phyloP scores from a whole-genome alignment of 331 rosid species.

The Ulmus americana region DNA sequence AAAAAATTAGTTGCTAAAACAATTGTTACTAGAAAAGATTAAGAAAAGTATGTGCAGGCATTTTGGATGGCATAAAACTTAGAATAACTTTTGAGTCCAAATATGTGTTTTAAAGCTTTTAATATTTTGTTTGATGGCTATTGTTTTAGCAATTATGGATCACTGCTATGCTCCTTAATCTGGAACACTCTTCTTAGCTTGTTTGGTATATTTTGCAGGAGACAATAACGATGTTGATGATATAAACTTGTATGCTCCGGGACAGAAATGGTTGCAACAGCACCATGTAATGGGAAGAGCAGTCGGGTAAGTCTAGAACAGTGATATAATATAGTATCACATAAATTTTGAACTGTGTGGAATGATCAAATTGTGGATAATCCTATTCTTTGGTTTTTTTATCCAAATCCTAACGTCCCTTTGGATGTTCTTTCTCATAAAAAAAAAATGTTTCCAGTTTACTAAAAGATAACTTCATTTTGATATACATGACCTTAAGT shows the following conservation, averaged over 20 bases:
- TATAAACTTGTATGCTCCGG: conserved; percentile 36
- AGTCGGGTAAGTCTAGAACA: conserved; percentile 31
- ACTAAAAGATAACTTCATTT: too few relatives aligned
- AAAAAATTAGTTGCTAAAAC: background rate
- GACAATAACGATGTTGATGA: conserved; percentile 42
- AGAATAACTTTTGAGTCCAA: background rate
- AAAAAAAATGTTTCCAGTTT: too few relatives aligned
- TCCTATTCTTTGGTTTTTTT: too few relatives aligned
- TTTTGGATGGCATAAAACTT: background rate
- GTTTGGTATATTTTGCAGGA: conserved; percentile 33
- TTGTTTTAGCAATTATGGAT: background rate
- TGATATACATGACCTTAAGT: too few relatives aligned
- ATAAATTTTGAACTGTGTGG: too few relatives aligned
- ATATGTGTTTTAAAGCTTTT: background rate
- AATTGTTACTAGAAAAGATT: background rate
- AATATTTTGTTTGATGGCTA: background rate
- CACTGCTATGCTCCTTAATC: background rate
- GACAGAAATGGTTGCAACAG: conserved; percentile 45
- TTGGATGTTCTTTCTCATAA: too few relatives aligned
- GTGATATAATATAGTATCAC: background rate
- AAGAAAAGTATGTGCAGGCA: background rate
- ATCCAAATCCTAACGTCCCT: too few relatives aligned
- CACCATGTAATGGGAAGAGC: conserved; percentile 57
- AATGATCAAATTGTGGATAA: too few relatives aligned
- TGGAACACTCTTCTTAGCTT: background rate